Evolutionary conservation across 306 rosid genomes (phyloP).

Genomic region (Ceratonia siliqua): DNA sequence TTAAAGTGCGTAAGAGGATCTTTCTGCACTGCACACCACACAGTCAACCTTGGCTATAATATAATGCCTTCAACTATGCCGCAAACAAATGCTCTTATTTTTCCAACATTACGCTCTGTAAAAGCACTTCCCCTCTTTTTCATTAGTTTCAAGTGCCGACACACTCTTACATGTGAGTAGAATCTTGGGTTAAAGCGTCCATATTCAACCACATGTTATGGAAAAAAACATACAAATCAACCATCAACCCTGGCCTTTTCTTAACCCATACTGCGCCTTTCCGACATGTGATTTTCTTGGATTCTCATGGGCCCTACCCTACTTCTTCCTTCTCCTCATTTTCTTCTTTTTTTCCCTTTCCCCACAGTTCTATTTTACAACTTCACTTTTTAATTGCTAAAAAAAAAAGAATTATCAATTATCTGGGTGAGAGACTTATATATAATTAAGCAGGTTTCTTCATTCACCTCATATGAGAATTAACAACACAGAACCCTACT

Average conservation of each 20-base stretch:
- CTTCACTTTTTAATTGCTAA: not conserved
- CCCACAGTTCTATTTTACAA: not conserved
- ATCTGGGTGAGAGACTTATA: not conserved
- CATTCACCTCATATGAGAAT: too few species aligned
- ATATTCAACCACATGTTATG: constrained; percentile 24
- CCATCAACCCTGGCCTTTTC: constrained; percentile 4
- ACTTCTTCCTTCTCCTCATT: not conserved
- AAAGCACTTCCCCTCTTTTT: constrained; percentile 1
- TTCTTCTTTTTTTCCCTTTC: not conserved
- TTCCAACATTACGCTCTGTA: constrained; percentile 19
- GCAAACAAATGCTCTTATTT: constrained; percentile 9
- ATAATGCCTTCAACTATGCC: constrained; percentile 20
- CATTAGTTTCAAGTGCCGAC: constrained; percentile 19
- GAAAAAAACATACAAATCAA: not conserved
- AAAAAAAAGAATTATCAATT: too few species aligned
- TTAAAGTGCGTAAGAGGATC: constrained; percentile 11
- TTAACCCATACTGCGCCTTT: constrained; percentile 11
- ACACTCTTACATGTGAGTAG: constrained; percentile 9
- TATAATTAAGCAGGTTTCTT: too few species aligned
- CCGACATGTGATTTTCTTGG: constrained; percentile 17
- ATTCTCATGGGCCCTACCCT: not conserved
- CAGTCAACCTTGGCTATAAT: constrained; percentile 40
- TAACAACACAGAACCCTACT: too few species aligned
- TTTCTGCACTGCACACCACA: not conserved
- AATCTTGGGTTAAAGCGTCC: not conserved